phyloP scores from a whole-genome alignment of 2,329 filamentous ascomycete genomes.

The Exophiala spinifera region DNA sequence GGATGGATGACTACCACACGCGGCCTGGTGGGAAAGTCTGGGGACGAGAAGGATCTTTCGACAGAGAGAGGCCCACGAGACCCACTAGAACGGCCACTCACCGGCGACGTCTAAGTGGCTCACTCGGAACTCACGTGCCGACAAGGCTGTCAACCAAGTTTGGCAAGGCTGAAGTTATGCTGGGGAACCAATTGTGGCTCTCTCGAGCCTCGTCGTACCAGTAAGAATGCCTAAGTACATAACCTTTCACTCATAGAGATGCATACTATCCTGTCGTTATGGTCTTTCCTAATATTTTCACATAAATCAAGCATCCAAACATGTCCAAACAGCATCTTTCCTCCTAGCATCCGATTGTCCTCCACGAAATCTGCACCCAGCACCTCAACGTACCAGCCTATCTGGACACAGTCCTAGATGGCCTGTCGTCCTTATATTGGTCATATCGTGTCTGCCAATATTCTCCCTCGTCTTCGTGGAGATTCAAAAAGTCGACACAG shows the following conservation, averaged over 20 bases:
- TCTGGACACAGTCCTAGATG: background rate
- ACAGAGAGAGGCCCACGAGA: too few species aligned
- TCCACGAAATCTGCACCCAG: background rate
- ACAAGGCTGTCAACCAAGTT: slow-evolving; percentile 3
- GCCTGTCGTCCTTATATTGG: background rate
- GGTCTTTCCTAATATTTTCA: background rate
- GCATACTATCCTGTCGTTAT: too few species aligned
- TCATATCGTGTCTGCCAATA: slow-evolving; percentile 13
- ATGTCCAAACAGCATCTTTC: too few species aligned
- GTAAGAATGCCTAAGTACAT: too few species aligned
- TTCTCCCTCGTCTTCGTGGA: slow-evolving; percentile 7
- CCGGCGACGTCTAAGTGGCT: background rate
- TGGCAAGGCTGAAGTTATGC: slow-evolving; percentile 4
- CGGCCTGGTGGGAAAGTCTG: too few species aligned
- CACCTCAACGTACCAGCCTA: too few species aligned
- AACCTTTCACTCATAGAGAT: too few species aligned
- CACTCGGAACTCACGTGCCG: background rate
- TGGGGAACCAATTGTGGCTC: too few species aligned
- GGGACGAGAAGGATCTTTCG: too few species aligned
- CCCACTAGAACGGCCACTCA: background rate
- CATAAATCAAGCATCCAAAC: background rate
- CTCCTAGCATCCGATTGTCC: background rate
- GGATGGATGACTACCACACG: background rate
- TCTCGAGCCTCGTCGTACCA: too few species aligned
- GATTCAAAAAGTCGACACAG: slow-evolving; percentile 16